Evolutionary conservation across 1,139 yeast genomes (phyloP), one percentile per base, ranked within the genome.

Genomic region (Tardiomyces blankii): DNA sequence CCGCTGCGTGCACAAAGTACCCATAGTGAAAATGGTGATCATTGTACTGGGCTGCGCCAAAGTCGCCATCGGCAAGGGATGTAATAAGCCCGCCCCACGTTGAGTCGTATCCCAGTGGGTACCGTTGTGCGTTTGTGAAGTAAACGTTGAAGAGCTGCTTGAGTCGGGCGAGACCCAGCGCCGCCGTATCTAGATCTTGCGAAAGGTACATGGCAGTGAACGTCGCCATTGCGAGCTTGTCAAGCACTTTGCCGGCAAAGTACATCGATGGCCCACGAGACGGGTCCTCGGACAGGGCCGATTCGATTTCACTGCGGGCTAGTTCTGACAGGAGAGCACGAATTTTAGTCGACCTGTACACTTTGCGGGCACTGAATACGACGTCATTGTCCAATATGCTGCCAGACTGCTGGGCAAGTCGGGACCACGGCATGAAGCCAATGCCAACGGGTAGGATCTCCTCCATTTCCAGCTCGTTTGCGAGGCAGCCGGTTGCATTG

Each of bases 1-100:
- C 89, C 12, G 88, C 87, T 13, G 89, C 82, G 57, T 82, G 88
- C 44, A 83, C 71, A 55, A 73, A 74, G 64, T 82, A 82, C 23
- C 88, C 88, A 58, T 80, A 82, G 58, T 83, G 89, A 77, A 81
- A 82, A 59, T 82, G 88, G 57, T 79, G 89, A 61, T 82, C 89
- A 54, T 82, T 82, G 65, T 82, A 82, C 63, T 73, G 77, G n/a
- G 80, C 73, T 49, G 78, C 67, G 18, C 89, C 93, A 59, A 66
- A 84, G 44, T 76, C 75, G 21, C 82, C 80, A 28, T 76, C 75
- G 21, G 82, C 80, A 28, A 78, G 67, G 1, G 88, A 77, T n/a
- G 86, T 77, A 16, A 84, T 69, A 7, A 21, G 25, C 41, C 93
- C 93, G 48, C 75, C 75, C 59, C 68, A 79, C 49, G 67, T 72